Evolutionary conservation across 768 basidiomycete genomes (phyloP).

Genomic region (Russula emetica): DNA sequence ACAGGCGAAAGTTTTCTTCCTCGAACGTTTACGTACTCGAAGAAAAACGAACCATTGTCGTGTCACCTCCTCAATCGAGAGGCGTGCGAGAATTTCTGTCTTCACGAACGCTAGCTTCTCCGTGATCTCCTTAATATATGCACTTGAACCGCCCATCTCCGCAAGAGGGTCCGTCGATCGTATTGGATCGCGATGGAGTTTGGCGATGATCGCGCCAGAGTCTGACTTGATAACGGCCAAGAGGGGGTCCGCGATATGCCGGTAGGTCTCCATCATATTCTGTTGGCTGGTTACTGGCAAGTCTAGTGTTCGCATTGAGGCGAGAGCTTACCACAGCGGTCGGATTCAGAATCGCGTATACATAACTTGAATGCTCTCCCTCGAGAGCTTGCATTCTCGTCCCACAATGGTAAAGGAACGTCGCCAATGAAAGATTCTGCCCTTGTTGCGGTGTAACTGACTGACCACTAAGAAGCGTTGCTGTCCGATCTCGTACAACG

Average conservation of each 20-base stretch:
- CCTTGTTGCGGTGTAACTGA: conserved; percentile 73
- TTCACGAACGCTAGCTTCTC: conserved; percentile 86
- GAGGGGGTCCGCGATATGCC: conserved; percentile 58
- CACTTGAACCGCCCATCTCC: conserved; percentile 58
- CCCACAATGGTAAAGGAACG: conserved; percentile 77
- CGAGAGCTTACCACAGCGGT: conserved; percentile 50
- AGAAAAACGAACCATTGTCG: conserved; percentile 59
- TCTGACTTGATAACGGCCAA: conserved; percentile 73
- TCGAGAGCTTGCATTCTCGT: conserved; percentile 58
- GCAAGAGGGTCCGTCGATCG: conserved; percentile 60
- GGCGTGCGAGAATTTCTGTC: conserved; percentile 66
- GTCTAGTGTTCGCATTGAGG: neutral
- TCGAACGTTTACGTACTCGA: neutral
- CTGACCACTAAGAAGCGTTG: conserved; percentile 70
- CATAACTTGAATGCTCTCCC: conserved; percentile 60
- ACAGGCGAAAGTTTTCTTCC: neutral
- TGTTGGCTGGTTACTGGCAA: conserved; percentile 30
- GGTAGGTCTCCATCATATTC: conserved; percentile 51
- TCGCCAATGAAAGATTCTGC: conserved; percentile 72
- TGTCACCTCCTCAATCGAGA: conserved; percentile 64
- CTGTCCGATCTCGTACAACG: conserved; percentile 74
- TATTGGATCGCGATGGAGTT: conserved; percentile 79
- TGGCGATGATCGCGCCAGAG: conserved; percentile 68
- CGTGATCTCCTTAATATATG: conserved; percentile 88
- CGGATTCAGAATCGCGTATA: conserved; percentile 52